A percentile compares a stretch with the other conserved stretches of the same genome.
Conservation (phyloP, 1,284 basidiomycete species). For the Ustilago shanxiensis region DNA sequence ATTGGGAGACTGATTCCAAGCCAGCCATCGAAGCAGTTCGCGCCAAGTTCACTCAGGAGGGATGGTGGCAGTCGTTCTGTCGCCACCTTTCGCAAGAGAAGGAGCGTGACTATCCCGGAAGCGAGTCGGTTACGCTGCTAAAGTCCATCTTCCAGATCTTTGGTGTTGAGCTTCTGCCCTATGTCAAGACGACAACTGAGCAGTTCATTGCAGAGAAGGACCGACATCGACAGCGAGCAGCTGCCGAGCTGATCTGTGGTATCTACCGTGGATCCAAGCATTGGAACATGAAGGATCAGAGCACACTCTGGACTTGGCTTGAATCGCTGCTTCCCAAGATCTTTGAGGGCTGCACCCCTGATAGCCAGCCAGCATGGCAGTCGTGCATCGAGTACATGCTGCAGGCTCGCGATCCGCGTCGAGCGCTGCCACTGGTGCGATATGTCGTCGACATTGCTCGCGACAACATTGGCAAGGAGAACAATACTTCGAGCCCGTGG, state of each 20-base stretch:
- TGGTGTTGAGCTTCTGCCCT: conserved; percentile 75
- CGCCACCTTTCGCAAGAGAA: conserved; percentile 66
- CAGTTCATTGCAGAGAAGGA: conserved; percentile 78
- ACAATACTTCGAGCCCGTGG: conserved; percentile 51
- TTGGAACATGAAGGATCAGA: conserved; percentile 79
- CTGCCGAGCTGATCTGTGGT: conserved; percentile 86
- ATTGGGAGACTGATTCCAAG: conserved; percentile 78
- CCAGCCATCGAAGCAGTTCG: conserved; percentile 77
- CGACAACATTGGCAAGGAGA: conserved; percentile 54
- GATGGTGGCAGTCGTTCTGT: conserved; percentile 76
- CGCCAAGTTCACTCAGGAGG: conserved; percentile 73
- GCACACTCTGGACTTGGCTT: conserved; percentile 85
- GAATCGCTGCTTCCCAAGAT: conserved; percentile 78
- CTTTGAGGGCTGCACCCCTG: conserved; percentile 74
- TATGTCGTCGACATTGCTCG: conserved; percentile 70
- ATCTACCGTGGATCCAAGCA: conserved; percentile 84
- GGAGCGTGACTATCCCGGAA: conserved; percentile 62
- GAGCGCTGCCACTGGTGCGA: conserved; percentile 81
- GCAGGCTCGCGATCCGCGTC: conserved; percentile 84
- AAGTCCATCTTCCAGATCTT: conserved; percentile 74
- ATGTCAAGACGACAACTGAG: conserved; percentile 76
- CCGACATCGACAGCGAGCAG: conserved; percentile 91
- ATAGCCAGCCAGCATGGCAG: conserved; percentile 71
- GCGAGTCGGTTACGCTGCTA: conserved; percentile 72
- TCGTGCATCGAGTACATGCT: conserved; percentile 74